Evolutionary conservation across 2,329 filamentous ascomycete genomes (phyloP).

Genomic region (Neopestalotiopsis sp.): DNA sequence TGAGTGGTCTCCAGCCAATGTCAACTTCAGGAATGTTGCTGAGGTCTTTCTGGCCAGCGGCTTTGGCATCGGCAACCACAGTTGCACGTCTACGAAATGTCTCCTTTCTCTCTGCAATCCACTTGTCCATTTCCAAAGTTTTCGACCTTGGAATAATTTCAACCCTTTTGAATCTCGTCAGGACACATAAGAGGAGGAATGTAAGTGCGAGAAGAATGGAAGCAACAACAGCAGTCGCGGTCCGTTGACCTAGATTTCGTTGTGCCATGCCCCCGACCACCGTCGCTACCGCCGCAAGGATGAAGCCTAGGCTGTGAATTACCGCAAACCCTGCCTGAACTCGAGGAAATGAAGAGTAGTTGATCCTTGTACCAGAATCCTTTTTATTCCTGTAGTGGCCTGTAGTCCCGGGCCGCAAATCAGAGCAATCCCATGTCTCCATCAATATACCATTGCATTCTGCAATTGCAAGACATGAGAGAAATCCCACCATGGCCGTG

Average conservation of each 20-base stretch:
- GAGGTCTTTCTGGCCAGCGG: slow-evolving; percentile 31
- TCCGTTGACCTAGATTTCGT: slow-evolving; percentile 68
- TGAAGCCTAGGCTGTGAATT: slow-evolving; percentile 71
- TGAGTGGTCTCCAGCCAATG: slow-evolving; percentile 69
- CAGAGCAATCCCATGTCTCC: slow-evolving; percentile 83
- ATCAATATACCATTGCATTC: slow-evolving; percentile 80
- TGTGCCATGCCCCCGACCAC: slow-evolving; percentile 72
- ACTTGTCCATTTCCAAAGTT: slow-evolving; percentile 57
- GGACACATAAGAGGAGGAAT: slow-evolving; percentile 62
- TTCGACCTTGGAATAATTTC: slow-evolving; percentile 72
- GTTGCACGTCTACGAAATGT: slow-evolving; percentile 52
- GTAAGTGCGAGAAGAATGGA: slow-evolving; percentile 70
- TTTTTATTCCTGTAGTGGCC: slow-evolving; percentile 53
- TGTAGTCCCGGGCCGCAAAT: slow-evolving; percentile 74
- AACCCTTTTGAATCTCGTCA: slow-evolving; percentile 69
- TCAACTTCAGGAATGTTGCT: slow-evolving; percentile 53
- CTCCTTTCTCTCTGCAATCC: slow-evolving; percentile 53
- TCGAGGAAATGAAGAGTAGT: slow-evolving; percentile 78
- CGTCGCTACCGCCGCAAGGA: slow-evolving; percentile 71
- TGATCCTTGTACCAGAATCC: slow-evolving; percentile 56
- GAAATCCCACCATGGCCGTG: slow-evolving; percentile 69
- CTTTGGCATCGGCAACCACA: slow-evolving; percentile 38
- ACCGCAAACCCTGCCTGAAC: slow-evolving; percentile 74
- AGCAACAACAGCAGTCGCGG: slow-evolving; percentile 71
- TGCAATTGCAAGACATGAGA: slow-evolving; percentile 74